phyloP scores from a whole-genome alignment of 805 yeast species.

The Diddensiella transvaalensis region DNA sequence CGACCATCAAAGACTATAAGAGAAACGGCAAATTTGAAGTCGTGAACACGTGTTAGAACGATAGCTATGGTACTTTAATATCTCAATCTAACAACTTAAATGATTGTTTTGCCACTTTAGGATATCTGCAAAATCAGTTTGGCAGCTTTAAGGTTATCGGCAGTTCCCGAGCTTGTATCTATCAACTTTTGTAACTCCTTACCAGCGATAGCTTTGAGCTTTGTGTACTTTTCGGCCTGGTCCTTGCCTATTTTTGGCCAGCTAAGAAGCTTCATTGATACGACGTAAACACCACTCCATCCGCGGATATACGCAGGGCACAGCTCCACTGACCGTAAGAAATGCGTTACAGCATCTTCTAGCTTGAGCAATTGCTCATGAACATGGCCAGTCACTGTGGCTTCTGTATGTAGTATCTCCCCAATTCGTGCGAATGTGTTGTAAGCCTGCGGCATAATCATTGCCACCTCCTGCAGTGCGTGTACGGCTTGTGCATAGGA shows the following conservation, averaged over 20 bases:
- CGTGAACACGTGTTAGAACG: no score
- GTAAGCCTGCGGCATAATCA: slow-evolving; percentile 67
- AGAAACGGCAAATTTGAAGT: no score
- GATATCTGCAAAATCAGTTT: slow-evolving; percentile 23
- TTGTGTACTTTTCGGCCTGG: slow-evolving; percentile 29
- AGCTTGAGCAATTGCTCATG: slow-evolving; percentile 15
- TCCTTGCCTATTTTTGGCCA: slow-evolving; percentile 22
- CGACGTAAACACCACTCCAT: slow-evolving; percentile 63
- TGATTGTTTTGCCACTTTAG: no score
- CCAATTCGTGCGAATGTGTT: slow-evolving; percentile 64
- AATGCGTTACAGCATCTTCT: slow-evolving; percentile 41
- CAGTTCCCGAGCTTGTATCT: slow-evolving; percentile 29
- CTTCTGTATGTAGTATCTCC: slow-evolving; percentile 35
- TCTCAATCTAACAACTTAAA: no score
- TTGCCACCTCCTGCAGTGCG: slow-evolving; percentile 65
- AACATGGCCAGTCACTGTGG: slow-evolving; percentile 10
- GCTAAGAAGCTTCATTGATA: slow-evolving; percentile 32
- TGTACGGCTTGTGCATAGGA: slow-evolving; percentile 64
- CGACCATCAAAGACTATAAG: not conserved
- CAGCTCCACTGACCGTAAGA: slow-evolving; percentile 70
- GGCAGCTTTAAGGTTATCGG: slow-evolving; percentile 40
- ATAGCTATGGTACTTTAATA: no score
- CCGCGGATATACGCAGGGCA: slow-evolving; percentile 65
- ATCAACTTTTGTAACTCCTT: slow-evolving; percentile 38
- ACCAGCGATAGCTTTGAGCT: slow-evolving; percentile 38